phyloP scores from a whole-genome alignment of 371 early-diverging fungal species.

The Rhizopus delemar region DNA sequence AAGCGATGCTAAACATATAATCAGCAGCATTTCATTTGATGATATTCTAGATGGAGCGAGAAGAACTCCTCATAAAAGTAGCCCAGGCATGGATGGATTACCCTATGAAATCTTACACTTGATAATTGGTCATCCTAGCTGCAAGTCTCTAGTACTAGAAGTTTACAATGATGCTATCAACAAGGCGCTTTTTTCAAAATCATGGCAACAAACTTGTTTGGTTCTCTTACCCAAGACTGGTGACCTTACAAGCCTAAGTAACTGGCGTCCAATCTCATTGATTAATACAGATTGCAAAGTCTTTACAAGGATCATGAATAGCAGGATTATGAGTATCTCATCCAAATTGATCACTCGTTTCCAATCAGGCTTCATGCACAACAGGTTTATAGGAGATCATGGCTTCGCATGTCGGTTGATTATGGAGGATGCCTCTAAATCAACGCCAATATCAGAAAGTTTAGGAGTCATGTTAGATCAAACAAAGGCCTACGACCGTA shows the following conservation, averaged over 20 bases:
- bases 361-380: slow-evolving; percentile 2
- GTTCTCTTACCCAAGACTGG: slow-evolving; percentile 25
- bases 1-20: no score
- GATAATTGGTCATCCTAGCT: neutral
- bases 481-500: slow-evolving; percentile 19
- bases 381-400: slow-evolving; percentile 7
- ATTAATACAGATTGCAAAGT: slow-evolving; percentile 14
- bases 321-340: neutral
- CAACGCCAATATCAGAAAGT: neutral
- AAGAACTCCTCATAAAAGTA: neutral
- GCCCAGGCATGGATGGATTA: slow-evolving; percentile 26
- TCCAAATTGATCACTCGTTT: neutral
- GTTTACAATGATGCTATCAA: neutral
- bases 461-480: slow-evolving; percentile 17
- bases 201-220: neutral
- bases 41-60: no score
- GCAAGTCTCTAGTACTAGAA: neutral
- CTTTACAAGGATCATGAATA: slow-evolving; percentile 5
- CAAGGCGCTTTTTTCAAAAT: neutral
- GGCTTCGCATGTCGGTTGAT: slow-evolving; percentile 3
- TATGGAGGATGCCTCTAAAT: neutral
- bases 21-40: no score
- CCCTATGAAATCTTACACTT: slow-evolving; percentile 23
- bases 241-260: slow-evolving; percentile 7
- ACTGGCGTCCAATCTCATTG: slow-evolving; percentile 11